These are phyloP conservation scores for Pyronema domesticum DNA, from an alignment of 495 filamentous ascomycete species.

Conservation along the genomic window DNA sequence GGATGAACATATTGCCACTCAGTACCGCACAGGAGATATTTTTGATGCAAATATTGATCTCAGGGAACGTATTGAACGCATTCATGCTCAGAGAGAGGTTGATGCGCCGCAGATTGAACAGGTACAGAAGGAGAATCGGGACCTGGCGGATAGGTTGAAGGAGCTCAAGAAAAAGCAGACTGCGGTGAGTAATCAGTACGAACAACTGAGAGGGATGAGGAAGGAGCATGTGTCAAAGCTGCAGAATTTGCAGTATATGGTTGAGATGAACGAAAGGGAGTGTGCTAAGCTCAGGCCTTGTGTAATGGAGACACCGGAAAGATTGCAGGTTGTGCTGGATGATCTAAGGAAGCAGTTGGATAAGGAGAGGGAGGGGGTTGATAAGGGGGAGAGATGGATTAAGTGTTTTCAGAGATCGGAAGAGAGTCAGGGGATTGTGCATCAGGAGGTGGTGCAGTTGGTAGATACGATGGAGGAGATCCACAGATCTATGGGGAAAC, in stretches of 20 bases:
- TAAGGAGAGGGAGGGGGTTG: conserved; percentile 63
- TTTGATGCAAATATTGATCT: conserved; percentile 73
- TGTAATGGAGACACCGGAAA: conserved; percentile 68
- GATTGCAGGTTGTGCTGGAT: conserved; percentile 59
- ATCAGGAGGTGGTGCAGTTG: conserved; percentile 64
- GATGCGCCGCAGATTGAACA: conserved; percentile 62
- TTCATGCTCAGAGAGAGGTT: conserved; percentile 58
- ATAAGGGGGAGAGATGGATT: conserved; percentile 64
- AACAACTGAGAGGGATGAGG: conserved; percentile 45
- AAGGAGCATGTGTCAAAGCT: conserved; percentile 41
- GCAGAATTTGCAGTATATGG: conserved; percentile 23
- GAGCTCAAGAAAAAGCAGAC: conserved; percentile 12
- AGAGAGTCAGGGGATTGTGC: conserved; percentile 71
- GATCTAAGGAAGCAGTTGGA: conserved; percentile 61
- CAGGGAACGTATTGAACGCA: conserved; percentile 55
- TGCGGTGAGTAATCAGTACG: conserved; percentile 6
- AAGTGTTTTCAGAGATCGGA: conserved; percentile 81
- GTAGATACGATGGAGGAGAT: conserved; percentile 83
- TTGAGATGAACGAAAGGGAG: conserved; percentile 42
- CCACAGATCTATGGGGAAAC: conserved; percentile 59
- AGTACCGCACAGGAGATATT: conserved; percentile 69
- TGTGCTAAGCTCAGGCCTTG: conserved; percentile 78
- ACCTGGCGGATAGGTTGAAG: conserved; percentile 44
- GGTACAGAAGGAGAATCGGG: conserved; percentile 50
- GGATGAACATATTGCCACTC: conserved; percentile 30